A percentile compares a stretch with the other conserved stretches of the same genome.
Evolutionary conservation across 306 rosid genomes (phyloP).

Genomic region (Sesbania bispinosa): DNA sequence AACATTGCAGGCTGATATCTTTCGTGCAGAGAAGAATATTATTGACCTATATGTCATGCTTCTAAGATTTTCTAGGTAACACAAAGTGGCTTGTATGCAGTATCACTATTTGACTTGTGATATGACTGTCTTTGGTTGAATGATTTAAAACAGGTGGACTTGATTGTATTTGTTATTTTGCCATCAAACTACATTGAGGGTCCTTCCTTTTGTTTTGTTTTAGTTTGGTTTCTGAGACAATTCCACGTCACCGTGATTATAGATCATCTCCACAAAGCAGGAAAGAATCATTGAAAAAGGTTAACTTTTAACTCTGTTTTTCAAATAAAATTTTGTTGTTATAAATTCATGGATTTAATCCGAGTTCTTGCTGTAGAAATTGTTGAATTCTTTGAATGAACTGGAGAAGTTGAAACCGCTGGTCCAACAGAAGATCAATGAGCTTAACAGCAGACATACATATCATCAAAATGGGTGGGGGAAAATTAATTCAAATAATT

Average conservation of each 20-base stretch:
- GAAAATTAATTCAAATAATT: constrained; percentile 46
- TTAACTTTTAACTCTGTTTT: constrained; percentile 23
- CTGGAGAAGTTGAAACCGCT: constrained; percentile 82
- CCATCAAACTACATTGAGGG: constrained; percentile 3
- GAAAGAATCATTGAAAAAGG: constrained; percentile 66
- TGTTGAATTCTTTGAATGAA: constrained; percentile 66
- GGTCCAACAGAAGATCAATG: constrained; percentile 72
- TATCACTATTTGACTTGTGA: background rate
- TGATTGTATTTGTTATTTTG: constrained; percentile 18
- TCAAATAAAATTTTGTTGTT: background rate
- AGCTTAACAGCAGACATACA: constrained; percentile 46
- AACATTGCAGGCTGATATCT: constrained; percentile 79
- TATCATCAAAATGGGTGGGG: constrained; percentile 46
- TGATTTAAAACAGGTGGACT: background rate
- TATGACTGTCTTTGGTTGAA: background rate
- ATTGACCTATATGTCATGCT: constrained; percentile 92
- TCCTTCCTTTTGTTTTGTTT: constrained; percentile 27
- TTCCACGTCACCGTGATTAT: constrained; percentile 78
- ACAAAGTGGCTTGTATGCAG: background rate
- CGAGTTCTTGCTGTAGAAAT: constrained; percentile 46
- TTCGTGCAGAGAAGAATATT: constrained; percentile 80
- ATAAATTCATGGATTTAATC: background rate
- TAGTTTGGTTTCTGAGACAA: constrained; percentile 87
- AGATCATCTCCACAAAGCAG: constrained; percentile 51
- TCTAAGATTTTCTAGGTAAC: constrained; percentile 87